These are phyloP conservation scores for Solanum pennellii DNA, from an alignment of 257 asterid genomes.

Conservation along the genomic window DNA sequence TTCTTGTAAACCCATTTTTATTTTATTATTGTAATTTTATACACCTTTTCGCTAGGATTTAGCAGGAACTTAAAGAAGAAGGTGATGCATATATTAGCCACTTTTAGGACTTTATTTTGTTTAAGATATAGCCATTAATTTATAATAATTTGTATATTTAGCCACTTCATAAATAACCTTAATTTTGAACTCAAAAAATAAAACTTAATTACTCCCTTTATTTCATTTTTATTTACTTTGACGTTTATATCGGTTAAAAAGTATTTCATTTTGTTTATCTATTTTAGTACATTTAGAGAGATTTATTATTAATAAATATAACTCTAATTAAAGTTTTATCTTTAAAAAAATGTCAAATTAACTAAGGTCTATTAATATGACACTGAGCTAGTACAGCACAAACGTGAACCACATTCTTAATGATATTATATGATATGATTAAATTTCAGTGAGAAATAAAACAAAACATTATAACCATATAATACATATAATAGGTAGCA, in stretches of 20 bases:
- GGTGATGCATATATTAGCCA: neutral
- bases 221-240: too few species aligned
- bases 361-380: neutral
- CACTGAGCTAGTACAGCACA: neutral
- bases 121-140: neutral
- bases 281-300: too few species aligned
- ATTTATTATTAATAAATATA: neutral
- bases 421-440: neutral
- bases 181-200: too few species aligned
- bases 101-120: neutral
- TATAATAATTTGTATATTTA: neutral
- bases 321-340: neutral
- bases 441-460: neutral
- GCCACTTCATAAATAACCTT: neutral
- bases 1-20: fast-evolving
- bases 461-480: neutral
- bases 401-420: neutral
- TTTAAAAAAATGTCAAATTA: neutral
- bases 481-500: neutral
- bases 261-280: too few species aligned
- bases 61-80: neutral
- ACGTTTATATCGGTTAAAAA: too few species aligned
- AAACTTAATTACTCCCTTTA: too few species aligned
- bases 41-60: neutral
- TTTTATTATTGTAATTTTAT: too few species aligned